Percentiles rank a stretch among this genome's conserved stretches.
phyloP scores from a whole-genome alignment of 1,284 basidiomycete genomes.

The Ustilago trichophora region DNA sequence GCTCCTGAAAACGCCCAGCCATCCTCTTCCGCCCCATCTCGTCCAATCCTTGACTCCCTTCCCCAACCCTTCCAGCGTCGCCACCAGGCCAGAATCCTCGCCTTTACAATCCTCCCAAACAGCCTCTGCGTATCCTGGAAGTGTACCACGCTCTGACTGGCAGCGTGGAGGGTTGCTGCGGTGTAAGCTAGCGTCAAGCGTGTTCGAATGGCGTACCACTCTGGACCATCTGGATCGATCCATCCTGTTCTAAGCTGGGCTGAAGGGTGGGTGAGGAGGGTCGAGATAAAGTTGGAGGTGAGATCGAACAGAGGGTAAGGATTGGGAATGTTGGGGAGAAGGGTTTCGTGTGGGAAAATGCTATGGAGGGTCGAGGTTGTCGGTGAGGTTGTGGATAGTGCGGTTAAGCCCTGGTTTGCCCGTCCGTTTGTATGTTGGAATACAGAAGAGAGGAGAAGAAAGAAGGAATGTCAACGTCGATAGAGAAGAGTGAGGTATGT shows the following conservation, averaged over 20 bases:
- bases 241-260: conserved; percentile 5
- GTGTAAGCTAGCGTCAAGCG: conserved; percentile 18
- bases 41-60: conserved; percentile 9
- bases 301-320: conserved; percentile 17
- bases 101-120: conserved; percentile 11
- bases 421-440: no score
- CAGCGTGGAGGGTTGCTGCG: conserved; percentile 24
- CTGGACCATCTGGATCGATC: conserved; percentile 24
- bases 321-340: conserved; percentile 18
- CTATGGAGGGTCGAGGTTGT: conserved; percentile 5
- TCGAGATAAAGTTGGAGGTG: conserved; percentile 1
- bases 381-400: conserved; percentile 18
- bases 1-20: conserved; percentile 34
- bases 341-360: conserved; percentile 15
- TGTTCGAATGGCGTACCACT: conserved; percentile 25
- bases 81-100: conserved; percentile 9
- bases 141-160: not conserved
- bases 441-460: no score
- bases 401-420: conserved; percentile 14
- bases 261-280: conserved; percentile 3
- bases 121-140: conserved; percentile 11
- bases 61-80: not conserved
- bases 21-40: conserved; percentile 36
- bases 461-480: no score
- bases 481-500: no score